Evolutionary conservation across 192 early-diverging fungal species (phyloP).

Genomic region (Backusella australiensis): DNA sequence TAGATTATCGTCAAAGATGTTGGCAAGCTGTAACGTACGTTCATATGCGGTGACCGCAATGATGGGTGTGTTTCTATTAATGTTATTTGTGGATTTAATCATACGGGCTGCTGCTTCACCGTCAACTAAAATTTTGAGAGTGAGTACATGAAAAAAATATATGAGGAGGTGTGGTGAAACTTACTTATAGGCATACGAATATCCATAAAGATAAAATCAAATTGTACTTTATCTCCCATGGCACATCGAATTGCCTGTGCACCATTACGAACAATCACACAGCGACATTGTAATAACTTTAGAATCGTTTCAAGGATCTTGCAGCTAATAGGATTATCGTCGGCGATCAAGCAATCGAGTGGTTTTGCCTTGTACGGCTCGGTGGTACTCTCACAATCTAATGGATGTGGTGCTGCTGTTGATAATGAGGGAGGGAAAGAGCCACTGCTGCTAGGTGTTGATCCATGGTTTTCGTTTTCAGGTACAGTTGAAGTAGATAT

Average conservation of each 20-base stretch:
- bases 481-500: background rate
- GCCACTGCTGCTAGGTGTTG: background rate
- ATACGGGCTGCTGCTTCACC: slow-evolving; percentile 89
- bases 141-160: background rate
- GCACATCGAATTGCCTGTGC: slow-evolving; percentile 88
- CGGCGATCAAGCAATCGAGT: slow-evolving; percentile 74
- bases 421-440: background rate
- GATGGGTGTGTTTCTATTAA: slow-evolving; percentile 83
- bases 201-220: slow-evolving; percentile 94
- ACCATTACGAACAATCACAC: slow-evolving; percentile 85
- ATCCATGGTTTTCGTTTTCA: background rate
- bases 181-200: slow-evolving; percentile 91
- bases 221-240: slow-evolving; percentile 79
- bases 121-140: slow-evolving; percentile 61
- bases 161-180: slow-evolving; percentile 8
- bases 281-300: slow-evolving; percentile 68
- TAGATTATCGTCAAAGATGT: slow-evolving; percentile 67
- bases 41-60: slow-evolving; percentile 83
- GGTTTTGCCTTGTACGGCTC: background rate
- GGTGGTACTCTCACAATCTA: background rate
- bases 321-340: slow-evolving; percentile 88
- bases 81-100: slow-evolving; percentile 91
- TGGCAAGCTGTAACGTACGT: slow-evolving; percentile 27
- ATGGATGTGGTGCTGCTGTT: background rate
- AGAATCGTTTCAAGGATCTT: slow-evolving; percentile 93